Conservation (phyloP, 306 rosid genomes). For the Begonia loranthoides region DNA sequence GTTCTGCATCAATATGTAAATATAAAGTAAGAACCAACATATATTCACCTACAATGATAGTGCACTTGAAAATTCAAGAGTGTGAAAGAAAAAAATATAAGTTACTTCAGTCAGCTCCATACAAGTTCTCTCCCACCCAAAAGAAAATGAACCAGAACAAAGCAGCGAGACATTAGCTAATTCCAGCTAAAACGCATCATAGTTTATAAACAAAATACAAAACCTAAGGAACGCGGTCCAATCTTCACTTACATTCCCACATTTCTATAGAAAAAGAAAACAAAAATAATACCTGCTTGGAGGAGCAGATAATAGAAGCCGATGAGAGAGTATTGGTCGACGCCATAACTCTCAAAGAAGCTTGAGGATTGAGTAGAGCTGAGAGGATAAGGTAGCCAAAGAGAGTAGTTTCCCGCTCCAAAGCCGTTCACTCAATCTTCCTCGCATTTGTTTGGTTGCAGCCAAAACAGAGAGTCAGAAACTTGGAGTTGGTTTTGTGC, state of each 20-base stretch:
- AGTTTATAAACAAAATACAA: no score
- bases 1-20: conserved; percentile 20
- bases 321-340: conserved; percentile 43
- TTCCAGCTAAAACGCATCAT: no score
- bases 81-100: no score
- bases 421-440: conserved; percentile 10
- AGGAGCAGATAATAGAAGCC: conserved; percentile 40
- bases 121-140: no score
- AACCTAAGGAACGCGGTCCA: no score
- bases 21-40: not conserved
- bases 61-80: not conserved
- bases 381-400: conserved; percentile 29
- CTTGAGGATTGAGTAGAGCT: not conserved
- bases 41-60: not conserved
- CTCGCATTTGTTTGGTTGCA: not conserved
- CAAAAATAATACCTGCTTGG: conserved; percentile 25
- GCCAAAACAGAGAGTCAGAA: not conserved
- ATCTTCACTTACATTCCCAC: not conserved
- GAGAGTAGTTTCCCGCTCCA: conserved; percentile 6
- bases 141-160: no score
- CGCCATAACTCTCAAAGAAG: conserved; percentile 28
- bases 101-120: no score
- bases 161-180: no score
- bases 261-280: not conserved
- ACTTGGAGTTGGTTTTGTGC: not conserved